Evolutionary conservation across 2,329 filamentous ascomycete species (phyloP).

Genomic region (Ascochyta pisi): DNA sequence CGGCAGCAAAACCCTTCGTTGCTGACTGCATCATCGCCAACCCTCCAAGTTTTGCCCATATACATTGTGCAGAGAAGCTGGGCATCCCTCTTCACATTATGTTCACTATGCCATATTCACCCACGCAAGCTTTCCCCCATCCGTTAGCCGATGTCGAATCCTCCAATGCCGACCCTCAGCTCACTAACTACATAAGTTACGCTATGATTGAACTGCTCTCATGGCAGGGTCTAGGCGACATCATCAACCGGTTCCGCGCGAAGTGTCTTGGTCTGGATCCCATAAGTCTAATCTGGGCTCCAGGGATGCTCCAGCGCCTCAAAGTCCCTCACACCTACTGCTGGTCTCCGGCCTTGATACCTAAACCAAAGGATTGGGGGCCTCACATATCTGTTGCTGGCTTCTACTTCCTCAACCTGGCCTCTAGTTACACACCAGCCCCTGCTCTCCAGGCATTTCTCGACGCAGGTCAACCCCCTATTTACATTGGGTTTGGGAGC

Average conservation of each 20-base stretch:
- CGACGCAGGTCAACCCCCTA: constrained; percentile 31
- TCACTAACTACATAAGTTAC: constrained; percentile 56
- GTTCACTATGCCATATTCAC: constrained; percentile 65
- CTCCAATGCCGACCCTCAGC: constrained; percentile 35
- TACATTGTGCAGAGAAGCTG: constrained; percentile 74
- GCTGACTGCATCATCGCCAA: constrained; percentile 82
- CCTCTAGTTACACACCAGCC: constrained; percentile 28
- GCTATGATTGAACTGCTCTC: constrained; percentile 56
- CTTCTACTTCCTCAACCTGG: constrained; percentile 35
- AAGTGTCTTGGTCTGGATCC: constrained; percentile 51
- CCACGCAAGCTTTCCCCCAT: constrained; percentile 56
- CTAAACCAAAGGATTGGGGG: constrained; percentile 27
- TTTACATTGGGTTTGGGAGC: constrained; percentile 44
- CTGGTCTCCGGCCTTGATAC: constrained; percentile 51
- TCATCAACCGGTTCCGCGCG: constrained; percentile 55
- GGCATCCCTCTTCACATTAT: constrained; percentile 79
- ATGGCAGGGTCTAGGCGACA: constrained; percentile 58
- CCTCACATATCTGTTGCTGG: constrained; percentile 32
- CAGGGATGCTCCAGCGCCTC: constrained; percentile 46
- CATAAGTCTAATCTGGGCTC: constrained; percentile 47
- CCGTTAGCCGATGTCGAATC: constrained; percentile 57
- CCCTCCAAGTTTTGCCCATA: constrained; percentile 76
- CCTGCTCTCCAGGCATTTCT: constrained; percentile 33
- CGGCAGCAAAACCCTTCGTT: constrained; percentile 67
- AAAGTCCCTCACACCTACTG: constrained; percentile 55